Percentiles rank a stretch among this genome's conserved stretches.
Evolutionary conservation across 768 basidiomycete genomes (phyloP).

Genomic region (Suillus occidentalis): DNA sequence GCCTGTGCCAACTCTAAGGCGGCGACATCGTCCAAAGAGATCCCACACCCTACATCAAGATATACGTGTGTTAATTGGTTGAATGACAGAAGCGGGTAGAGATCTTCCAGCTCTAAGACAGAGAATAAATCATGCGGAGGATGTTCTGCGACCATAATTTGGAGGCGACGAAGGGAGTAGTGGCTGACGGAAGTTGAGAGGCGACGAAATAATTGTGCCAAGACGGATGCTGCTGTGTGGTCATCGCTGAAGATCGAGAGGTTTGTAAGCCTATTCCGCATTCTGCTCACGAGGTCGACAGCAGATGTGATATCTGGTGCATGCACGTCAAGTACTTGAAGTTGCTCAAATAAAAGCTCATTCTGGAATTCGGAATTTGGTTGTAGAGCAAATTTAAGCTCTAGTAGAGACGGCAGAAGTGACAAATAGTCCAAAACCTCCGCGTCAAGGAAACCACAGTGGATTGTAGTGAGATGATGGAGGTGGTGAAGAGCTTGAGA

Average conservation of each 20-base stretch:
- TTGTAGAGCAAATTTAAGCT: background rate
- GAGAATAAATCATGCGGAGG: background rate
- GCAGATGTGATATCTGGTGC: background rate
- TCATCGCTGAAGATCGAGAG: background rate
- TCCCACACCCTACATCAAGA: constrained; percentile 17
- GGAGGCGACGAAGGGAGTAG: background rate
- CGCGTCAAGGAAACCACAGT: constrained; percentile 15
- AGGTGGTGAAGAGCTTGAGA: constrained; percentile 4
- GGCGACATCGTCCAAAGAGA: constrained; percentile 22
- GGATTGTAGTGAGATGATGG: constrained; percentile 5
- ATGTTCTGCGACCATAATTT: background rate
- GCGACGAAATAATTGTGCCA: background rate
- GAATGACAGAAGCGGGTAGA: constrained; percentile 9
- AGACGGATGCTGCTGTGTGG: background rate
- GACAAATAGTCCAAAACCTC: constrained; percentile 25
- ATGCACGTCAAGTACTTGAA: constrained; percentile 1
- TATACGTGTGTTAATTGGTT: constrained; percentile 24
- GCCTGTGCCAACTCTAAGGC: constrained; percentile 18
- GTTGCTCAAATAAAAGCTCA: background rate
- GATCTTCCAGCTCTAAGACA: background rate
- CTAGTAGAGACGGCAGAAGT: constrained; percentile 19
- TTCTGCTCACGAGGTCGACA: constrained; percentile 1
- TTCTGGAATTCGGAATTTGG: background rate
- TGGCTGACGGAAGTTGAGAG: background rate
- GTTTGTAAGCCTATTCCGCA: constrained; percentile 1